Conservation (phyloP, 768 basidiomycete species). For the Cyathus striatus region DNA sequence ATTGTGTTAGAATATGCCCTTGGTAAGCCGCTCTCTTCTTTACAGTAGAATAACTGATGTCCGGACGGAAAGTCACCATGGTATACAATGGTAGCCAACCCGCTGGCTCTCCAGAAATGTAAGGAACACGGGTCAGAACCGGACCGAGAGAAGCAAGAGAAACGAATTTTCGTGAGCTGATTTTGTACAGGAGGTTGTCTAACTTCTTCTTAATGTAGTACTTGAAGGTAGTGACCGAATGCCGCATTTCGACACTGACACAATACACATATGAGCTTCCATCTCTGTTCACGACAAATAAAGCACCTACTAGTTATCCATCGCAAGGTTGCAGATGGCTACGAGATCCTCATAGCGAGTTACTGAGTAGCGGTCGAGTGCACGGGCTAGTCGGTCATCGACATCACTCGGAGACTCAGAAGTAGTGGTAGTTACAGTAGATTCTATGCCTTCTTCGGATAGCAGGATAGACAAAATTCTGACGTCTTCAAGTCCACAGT, state of each 20-base stretch:
- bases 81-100: conserved; percentile 95
- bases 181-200: conserved; percentile 67
- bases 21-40: conserved; percentile 68
- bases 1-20: conserved; percentile 47
- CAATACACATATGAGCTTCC: conserved; percentile 14
- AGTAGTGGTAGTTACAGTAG: conserved; percentile 32
- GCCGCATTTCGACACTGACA: conserved; percentile 87
- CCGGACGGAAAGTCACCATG: conserved; percentile 97
- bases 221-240: conserved; percentile 76
- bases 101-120: conserved; percentile 50
- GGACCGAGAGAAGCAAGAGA: conserved; percentile 42
- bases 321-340: conserved; percentile 88
- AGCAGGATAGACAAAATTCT: conserved; percentile 78
- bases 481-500: conserved; percentile 97
- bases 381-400: conserved; percentile 57
- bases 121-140: conserved; percentile 45
- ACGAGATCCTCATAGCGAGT: conserved; percentile 83
- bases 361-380: conserved; percentile 75
- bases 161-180: conserved; percentile 47
- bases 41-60: conserved; percentile 86
- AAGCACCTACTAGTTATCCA: conserved; percentile 89
- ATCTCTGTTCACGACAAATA: conserved; percentile 3
- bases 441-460: conserved; percentile 61
- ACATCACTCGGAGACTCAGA: conserved; percentile 21
- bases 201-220: conserved; percentile 78